phyloP scores from a whole-genome alignment of 2,329 filamentous ascomycete genomes.

The Iodosphaeria phyllophila region DNA sequence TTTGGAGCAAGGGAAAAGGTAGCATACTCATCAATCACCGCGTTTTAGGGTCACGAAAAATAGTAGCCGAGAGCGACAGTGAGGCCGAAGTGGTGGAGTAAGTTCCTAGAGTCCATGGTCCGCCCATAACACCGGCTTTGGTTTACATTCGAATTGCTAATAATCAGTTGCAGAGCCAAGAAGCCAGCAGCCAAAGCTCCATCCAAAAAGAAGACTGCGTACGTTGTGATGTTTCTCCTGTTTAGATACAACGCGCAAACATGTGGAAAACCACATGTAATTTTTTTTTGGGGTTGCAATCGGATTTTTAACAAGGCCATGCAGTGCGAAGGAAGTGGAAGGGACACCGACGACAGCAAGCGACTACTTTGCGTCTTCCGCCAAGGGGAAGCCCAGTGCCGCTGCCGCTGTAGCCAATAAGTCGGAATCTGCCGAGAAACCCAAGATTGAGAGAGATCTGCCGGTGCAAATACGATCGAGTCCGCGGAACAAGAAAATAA shows the following conservation, averaged over 20 bases:
- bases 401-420: too few relatives aligned
- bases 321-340: constrained; percentile 21
- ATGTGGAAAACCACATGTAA: too few relatives aligned
- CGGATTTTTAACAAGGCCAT: constrained; percentile 3
- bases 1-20: too few relatives aligned
- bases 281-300: background rate
- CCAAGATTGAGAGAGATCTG: constrained; percentile 22
- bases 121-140: background rate
- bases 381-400: constrained; percentile 22
- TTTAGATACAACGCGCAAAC: constrained; percentile 2
- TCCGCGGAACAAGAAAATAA: constrained; percentile 25
- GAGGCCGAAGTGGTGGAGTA: constrained; percentile 54
- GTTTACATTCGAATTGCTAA: constrained; percentile 1
- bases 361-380: constrained; percentile 34
- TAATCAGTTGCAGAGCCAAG: constrained; percentile 24
- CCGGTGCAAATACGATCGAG: constrained; percentile 36
- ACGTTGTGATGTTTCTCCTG: constrained; percentile 8
- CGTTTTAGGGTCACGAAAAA: constrained; percentile 36
- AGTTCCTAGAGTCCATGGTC: constrained; percentile 6
- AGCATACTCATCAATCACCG: constrained; percentile 1
- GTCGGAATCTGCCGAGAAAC: constrained; percentile 16
- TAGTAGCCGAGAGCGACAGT: constrained; percentile 70
- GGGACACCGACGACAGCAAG: constrained; percentile 34
- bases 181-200: constrained; percentile 31
- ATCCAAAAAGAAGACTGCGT: constrained; percentile 36